Evolutionary conservation across 768 basidiomycete species (phyloP), one percentile per base, ranked within the genome.

Genomic region (Tulasnella sp.): DNA sequence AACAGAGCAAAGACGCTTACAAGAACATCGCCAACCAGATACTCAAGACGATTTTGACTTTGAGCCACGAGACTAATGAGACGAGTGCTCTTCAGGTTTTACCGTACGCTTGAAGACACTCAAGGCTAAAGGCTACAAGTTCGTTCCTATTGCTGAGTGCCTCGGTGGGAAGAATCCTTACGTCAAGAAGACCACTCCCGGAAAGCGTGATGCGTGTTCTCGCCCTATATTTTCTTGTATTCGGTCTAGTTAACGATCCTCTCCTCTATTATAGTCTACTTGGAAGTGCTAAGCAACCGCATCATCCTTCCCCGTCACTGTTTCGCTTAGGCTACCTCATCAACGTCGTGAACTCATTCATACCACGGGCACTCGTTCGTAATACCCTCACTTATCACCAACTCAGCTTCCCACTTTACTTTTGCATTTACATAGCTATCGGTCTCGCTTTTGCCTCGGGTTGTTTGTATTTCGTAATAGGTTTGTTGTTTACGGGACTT

Each of bases 121-220:
- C 42, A 54, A 73, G 52, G 40, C 72, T 37, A 54, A 73, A 22
- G 72, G 72, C 11, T 73, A 73, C 72, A 73, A 22, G n/a, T 31
- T 73, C 29, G 72, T 73, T 29, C 52, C 72, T 29, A 25, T 73
- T 19, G 39, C 72, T 1, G 72, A 70, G 36, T 70, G 69, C 69
- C 36, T 70, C 4, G 64, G 64, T n/a, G 64, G 69, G 5, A 6
- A 5, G 15, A 12, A 70, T 36, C 72, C 72, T 29, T 73, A 73
- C 31, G 40, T 22, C 19, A 73, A 0, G 19, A 45, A 17, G 52
- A 29, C n/a, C 17, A 36, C 39, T 12, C 39, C 72, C 31, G 22
- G 29, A 37, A 45, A 22, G 17, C 72, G 72, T 29, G 72, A 73
- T 34, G 72, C 52, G 36, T 1, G 72, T 73, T 25, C 34, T 39